Percentiles rank a stretch among this genome's conserved stretches.
Conservation (phyloP, 2,329 filamentous ascomycete genomes). For the Colletotrichum sp. region DNA sequence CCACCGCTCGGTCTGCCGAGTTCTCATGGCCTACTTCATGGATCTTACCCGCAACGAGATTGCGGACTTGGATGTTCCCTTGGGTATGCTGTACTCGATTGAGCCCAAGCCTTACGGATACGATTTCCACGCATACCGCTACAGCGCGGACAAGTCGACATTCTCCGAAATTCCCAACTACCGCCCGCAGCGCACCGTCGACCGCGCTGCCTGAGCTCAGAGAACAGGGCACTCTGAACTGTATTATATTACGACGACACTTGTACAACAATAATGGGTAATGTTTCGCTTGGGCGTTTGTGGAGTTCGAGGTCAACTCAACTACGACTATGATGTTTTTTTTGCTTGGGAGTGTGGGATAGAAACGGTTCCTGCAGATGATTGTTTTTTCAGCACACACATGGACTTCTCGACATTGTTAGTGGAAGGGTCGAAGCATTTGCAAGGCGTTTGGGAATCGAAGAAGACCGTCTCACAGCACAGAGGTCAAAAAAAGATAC, state of each 20-base stretch:
- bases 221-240: background rate
- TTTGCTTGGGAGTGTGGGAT: background rate
- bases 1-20: slow-evolving; percentile 89
- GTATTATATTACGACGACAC: slow-evolving; percentile 10
- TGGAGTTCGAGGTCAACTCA: slow-evolving; percentile 8
- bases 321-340: slow-evolving; percentile 11
- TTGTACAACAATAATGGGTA: slow-evolving; percentile 17
- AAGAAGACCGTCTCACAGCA: slow-evolving; percentile 9
- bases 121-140: slow-evolving; percentile 94
- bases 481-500: slow-evolving; percentile 18
- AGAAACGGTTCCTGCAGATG: background rate
- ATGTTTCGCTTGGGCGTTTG: background rate
- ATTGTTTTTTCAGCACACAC: background rate
- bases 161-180: slow-evolving; percentile 90
- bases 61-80: slow-evolving; percentile 89
- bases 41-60: slow-evolving; percentile 90
- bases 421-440: slow-evolving; percentile 9
- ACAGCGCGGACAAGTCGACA: slow-evolving; percentile 77
- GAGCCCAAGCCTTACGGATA: slow-evolving; percentile 98
- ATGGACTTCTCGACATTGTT: background rate
- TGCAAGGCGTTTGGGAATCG: slow-evolving; percentile 22
- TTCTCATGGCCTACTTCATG: slow-evolving; percentile 96
- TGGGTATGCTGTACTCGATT: slow-evolving; percentile 92
- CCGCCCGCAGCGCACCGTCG: slow-evolving; percentile 67
- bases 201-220: slow-evolving; percentile 37